Percentiles rank a stretch among this genome's conserved stretches.
These are phyloP conservation scores for Endotrypanum monterogeii DNA, from an alignment of 208 protist genomes.

Conservation along the genomic window DNA sequence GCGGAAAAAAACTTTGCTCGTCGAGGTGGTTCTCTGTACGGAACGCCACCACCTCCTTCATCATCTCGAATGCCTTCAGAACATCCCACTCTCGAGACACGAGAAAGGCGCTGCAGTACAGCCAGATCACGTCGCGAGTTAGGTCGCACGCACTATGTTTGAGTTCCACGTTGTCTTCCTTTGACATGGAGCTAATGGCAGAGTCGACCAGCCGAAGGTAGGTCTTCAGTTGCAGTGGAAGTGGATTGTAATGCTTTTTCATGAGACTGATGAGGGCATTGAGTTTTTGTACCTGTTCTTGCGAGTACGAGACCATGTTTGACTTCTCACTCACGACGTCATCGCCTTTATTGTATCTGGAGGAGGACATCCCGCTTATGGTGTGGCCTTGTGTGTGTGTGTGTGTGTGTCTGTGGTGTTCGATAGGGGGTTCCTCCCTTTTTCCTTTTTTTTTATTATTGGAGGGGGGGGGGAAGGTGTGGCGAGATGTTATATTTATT, in stretches of 20 bases:
- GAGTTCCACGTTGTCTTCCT: slow-evolving; percentile 4
- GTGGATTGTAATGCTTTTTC: slow-evolving; percentile 28
- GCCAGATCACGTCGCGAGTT: slow-evolving; percentile 25
- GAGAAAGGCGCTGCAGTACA: slow-evolving; percentile 54
- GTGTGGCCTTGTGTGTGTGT: too few species aligned
- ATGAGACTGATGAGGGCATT: slow-evolving; percentile 40
- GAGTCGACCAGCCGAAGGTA: slow-evolving; percentile 5
- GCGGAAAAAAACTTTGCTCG: slow-evolving; percentile 36
- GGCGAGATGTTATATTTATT: too few species aligned
- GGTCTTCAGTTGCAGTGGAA: slow-evolving; percentile 6
- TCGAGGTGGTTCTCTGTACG: slow-evolving; percentile 42
- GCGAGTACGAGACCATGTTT: background rate
- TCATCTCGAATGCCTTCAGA: slow-evolving; percentile 54
- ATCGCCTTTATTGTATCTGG: background rate
- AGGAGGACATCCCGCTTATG: background rate
- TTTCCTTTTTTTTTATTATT: too few species aligned
- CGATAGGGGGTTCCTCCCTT: too few species aligned
- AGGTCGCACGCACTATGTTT: background rate
- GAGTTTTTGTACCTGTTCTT: slow-evolving; percentile 45
- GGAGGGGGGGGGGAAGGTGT: too few species aligned
- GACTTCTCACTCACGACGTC: background rate
- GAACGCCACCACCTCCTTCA: slow-evolving; percentile 33
- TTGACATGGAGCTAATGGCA: background rate
- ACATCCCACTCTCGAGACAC: slow-evolving; percentile 58
- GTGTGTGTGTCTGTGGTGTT: too few species aligned